A percentile compares a stretch with the other conserved stretches of the same genome.
Evolutionary conservation across 352 stramenopile species (phyloP).

Genomic region (Elongisporangium prolatum): DNA sequence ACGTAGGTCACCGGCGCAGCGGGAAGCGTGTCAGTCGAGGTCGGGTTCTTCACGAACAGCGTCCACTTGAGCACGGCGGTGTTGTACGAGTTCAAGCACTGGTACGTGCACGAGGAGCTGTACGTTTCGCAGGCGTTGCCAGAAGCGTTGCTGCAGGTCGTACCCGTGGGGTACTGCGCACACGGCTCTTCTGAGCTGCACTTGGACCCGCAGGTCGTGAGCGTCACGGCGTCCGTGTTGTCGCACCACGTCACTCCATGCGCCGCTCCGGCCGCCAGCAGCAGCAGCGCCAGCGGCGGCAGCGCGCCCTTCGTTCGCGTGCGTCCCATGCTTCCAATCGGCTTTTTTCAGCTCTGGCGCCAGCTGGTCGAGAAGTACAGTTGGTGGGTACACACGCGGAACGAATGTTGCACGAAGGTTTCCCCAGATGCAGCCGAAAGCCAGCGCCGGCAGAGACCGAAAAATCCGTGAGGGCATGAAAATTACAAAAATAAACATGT

Average conservation of each 20-base stretch:
- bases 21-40: slow-evolving; percentile 38
- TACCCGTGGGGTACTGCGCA: slow-evolving; percentile 44
- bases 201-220: slow-evolving; percentile 40
- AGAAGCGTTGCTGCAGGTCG: slow-evolving; percentile 39
- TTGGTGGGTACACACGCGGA: neutral
- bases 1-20: slow-evolving; percentile 49
- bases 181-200: slow-evolving; percentile 43
- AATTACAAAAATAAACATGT: neutral
- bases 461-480: neutral
- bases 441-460: neutral
- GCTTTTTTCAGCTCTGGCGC: neutral
- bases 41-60: slow-evolving; percentile 67
- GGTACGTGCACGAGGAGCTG: slow-evolving; percentile 48
- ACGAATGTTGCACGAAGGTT: neutral
- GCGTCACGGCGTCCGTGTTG: slow-evolving; percentile 33
- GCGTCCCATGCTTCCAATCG: neutral
- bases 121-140: slow-evolving; percentile 47
- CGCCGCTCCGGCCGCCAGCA: neutral
- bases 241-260: slow-evolving; percentile 34
- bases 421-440: too few species aligned
- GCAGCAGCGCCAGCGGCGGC: neutral
- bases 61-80: slow-evolving; percentile 37
- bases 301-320: neutral
- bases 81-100: slow-evolving; percentile 67
- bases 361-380: neutral